phyloP scores from a whole-genome alignment of 257 asterid species.

The Perilla frutescens region DNA sequence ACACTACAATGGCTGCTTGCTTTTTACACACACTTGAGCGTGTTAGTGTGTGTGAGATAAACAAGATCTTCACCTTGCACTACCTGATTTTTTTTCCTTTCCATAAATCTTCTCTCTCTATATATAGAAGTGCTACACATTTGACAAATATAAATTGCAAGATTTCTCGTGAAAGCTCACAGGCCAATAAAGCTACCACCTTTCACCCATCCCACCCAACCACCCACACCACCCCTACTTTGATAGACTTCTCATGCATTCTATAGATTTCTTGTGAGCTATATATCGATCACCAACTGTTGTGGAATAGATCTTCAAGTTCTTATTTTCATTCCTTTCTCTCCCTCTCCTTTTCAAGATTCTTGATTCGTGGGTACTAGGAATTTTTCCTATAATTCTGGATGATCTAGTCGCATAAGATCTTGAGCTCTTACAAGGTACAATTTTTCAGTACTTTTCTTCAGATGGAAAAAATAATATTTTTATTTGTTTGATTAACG shows the following conservation, averaged over 20 bases:
- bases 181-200: slow-evolving; percentile 58
- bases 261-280: slow-evolving; percentile 11
- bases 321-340: neutral
- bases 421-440: slow-evolving; percentile 42
- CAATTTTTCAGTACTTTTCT: slow-evolving; percentile 7
- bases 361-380: slow-evolving; percentile 31
- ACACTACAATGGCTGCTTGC: slow-evolving; percentile 5
- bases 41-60: slow-evolving; percentile 26
- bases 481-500: slow-evolving; percentile 34
- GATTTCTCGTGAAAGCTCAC: slow-evolving; percentile 77
- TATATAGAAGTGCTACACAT: slow-evolving; percentile 12
- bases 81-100: slow-evolving; percentile 1
- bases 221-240: slow-evolving; percentile 15
- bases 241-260: slow-evolving; percentile 32
- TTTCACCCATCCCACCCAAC: slow-evolving; percentile 1
- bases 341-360: slow-evolving; percentile 17
- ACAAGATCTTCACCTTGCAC: slow-evolving; percentile 1
- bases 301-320: slow-evolving; percentile 23
- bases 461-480: neutral
- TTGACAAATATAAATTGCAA: slow-evolving; percentile 43
- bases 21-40: slow-evolving; percentile 34
- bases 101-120: neutral
- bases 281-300: slow-evolving; percentile 28
- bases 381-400: slow-evolving; percentile 1
- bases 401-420: slow-evolving; percentile 30